Evolutionary conservation across 2,329 filamentous ascomycete genomes (phyloP).

Genomic region (Ceratocystis diversiconidia): DNA sequence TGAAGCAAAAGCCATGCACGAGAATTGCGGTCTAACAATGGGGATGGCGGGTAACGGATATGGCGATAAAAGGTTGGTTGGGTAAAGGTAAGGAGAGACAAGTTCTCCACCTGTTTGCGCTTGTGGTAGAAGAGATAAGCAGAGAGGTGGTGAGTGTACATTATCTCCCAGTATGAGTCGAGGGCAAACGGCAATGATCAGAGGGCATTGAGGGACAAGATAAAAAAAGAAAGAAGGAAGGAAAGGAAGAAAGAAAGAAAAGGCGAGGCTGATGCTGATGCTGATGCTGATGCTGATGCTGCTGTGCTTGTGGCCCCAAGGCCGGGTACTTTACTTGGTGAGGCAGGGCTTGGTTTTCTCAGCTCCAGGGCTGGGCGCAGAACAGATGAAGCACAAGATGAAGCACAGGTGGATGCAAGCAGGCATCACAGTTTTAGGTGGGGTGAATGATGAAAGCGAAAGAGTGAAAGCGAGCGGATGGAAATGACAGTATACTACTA

Average conservation of each 20-base stretch:
- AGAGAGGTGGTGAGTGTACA: background rate
- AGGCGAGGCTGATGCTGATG: background rate
- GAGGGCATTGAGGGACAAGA: no score
- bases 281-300: background rate
- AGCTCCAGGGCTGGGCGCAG: background rate
- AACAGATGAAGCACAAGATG: background rate
- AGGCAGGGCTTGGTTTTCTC: background rate
- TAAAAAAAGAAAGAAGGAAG: background rate
- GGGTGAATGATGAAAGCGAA: background rate
- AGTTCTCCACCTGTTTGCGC: background rate
- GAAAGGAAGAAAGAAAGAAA: background rate
- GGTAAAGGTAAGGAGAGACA: constrained; percentile 2
- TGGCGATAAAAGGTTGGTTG: background rate
- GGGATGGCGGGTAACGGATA: background rate
- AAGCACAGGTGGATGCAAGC: no score
- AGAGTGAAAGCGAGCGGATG: background rate
- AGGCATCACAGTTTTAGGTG: no score
- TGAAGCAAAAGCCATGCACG: background rate
- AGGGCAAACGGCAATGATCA: no score
- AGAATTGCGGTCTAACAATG: background rate
- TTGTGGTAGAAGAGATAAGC: background rate
- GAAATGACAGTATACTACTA: no score
- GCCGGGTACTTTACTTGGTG: background rate
- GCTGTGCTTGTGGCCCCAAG: background rate
- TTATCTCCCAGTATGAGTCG: background rate